Evolutionary conservation across 768 basidiomycete genomes (phyloP).

Genomic region (Neoboletus brunneissimus): DNA sequence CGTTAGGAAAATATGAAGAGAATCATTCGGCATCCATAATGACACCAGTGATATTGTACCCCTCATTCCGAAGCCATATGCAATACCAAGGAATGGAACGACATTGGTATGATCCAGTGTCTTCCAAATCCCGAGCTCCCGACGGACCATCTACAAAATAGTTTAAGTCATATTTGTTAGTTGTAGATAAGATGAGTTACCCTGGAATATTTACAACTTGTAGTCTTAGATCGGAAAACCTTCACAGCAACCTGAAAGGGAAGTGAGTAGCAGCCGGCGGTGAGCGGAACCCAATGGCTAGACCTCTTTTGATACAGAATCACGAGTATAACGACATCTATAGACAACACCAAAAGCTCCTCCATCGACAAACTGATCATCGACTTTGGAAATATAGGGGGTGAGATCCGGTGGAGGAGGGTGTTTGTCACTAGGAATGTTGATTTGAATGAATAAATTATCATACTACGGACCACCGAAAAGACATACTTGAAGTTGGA

Average conservation of each 20-base stretch:
- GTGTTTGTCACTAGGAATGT: not conserved
- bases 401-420: not conserved
- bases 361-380: not conserved
- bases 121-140: slow-evolving; percentile 6
- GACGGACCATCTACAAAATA: not conserved
- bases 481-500: not conserved
- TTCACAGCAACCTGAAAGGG: not conserved
- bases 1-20: not conserved
- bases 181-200: not conserved
- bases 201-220: not conserved
- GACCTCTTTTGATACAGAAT: not conserved
- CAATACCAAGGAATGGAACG: slow-evolving; percentile 9
- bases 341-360: not conserved
- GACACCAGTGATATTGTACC: not conserved
- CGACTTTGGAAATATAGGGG: not conserved
- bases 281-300: not conserved
- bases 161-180: not conserved
- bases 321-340: not conserved
- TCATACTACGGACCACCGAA: not conserved
- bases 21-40: not conserved
- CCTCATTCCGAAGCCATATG: not conserved
- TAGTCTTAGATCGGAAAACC: not conserved
- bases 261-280: not conserved
- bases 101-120: slow-evolving; percentile 4
- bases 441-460: not conserved